Conservation (phyloP, 176 grass and related monocot genomes). For the Leersia perrieri region DNA sequence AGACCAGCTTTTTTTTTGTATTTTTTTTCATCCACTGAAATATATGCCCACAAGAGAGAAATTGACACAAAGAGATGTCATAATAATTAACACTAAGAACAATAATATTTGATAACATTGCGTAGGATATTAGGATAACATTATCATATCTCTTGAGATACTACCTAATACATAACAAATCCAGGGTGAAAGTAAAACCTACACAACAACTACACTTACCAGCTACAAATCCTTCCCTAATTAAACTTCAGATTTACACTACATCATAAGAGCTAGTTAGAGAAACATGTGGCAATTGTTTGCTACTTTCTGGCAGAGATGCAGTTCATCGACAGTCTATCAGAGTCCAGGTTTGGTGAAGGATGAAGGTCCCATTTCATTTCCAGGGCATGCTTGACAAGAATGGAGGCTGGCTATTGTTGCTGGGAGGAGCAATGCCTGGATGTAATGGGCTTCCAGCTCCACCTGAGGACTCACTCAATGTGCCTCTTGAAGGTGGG, state of each 20-base stretch:
- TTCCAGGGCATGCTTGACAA: slow-evolving; percentile 84
- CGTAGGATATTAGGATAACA: slow-evolving; percentile 27
- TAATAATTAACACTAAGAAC: not conserved
- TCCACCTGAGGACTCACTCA: slow-evolving; percentile 70
- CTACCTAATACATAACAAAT: slow-evolving; percentile 23
- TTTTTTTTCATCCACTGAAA: not conserved
- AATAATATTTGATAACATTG: slow-evolving; percentile 1
- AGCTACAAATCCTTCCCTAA: slow-evolving; percentile 31
- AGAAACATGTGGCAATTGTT: not conserved
- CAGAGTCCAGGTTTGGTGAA: not conserved
- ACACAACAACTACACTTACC: slow-evolving; percentile 41
- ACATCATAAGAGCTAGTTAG: slow-evolving; percentile 38
- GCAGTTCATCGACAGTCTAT: slow-evolving; percentile 1
- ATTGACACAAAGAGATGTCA: not conserved
- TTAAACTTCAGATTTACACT: slow-evolving; percentile 47
- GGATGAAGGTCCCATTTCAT: slow-evolving; percentile 37
- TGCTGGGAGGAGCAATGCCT: slow-evolving; percentile 35
- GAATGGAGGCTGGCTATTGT: slow-evolving; percentile 52
- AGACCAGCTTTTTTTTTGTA: not conserved
- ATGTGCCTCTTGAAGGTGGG: slow-evolving; percentile 71
- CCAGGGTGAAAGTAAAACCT: slow-evolving; percentile 24
- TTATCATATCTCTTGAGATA: slow-evolving; percentile 15
- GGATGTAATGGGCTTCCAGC: slow-evolving; percentile 70
- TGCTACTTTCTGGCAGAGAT: slow-evolving; percentile 12
- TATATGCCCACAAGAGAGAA: not conserved